Conservation (phyloP, 495 filamentous ascomycete genomes). For the Aspergillus incahuasiensis region DNA sequence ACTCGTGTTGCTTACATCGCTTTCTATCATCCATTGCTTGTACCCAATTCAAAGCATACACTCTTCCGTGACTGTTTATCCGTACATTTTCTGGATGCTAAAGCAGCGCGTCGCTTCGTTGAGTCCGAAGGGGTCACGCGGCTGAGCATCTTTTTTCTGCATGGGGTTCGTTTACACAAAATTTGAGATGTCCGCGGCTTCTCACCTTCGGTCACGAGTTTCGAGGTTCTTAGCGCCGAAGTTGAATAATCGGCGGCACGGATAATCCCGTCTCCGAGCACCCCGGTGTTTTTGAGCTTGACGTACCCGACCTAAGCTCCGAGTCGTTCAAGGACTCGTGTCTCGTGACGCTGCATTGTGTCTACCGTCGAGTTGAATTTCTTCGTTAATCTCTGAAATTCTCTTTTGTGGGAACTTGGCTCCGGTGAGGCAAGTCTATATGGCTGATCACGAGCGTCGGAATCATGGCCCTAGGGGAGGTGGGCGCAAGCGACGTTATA, state of each 20-base stretch:
- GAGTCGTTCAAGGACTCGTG: slow-evolving; percentile 4
- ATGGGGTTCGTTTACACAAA: too few species aligned
- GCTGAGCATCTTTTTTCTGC: too few species aligned
- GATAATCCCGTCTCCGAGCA: slow-evolving; percentile 16
- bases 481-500: slow-evolving; percentile 61
- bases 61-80: neutral
- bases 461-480: slow-evolving; percentile 53
- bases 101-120: neutral
- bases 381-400: neutral
- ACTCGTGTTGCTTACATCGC: slow-evolving; percentile 16
- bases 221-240: too few species aligned
- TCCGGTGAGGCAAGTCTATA: slow-evolving; percentile 24
- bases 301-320: slow-evolving; percentile 9
- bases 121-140: neutral
- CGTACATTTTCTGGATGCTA: neutral
- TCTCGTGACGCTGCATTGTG: neutral
- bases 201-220: too few species aligned
- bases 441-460: slow-evolving; percentile 73
- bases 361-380: neutral
- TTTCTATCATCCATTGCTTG: slow-evolving; percentile 23
- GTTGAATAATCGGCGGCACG: slow-evolving; percentile 22
- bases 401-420: neutral
- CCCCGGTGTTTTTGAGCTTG: slow-evolving; percentile 17
- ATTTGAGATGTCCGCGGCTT: too few species aligned
- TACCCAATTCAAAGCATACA: slow-evolving; percentile 23